Base-by-base conservation (phyloP, 192 early-diverging fungal species). In the Coemansia sp. region DNA sequence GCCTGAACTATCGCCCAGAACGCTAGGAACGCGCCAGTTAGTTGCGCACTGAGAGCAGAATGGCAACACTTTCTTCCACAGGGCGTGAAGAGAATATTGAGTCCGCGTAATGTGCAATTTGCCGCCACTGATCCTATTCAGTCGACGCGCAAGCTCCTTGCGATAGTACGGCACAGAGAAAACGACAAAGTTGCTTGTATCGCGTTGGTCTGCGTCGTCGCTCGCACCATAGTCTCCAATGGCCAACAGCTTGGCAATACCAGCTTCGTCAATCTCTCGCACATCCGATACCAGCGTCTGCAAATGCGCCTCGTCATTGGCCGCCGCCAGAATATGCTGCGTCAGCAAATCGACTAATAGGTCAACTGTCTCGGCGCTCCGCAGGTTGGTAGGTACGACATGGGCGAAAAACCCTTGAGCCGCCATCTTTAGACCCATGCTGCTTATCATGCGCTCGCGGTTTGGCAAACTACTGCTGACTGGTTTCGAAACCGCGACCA, bases 301-400 rank as follows among this genome's bases (percentile, higher is more conserved):
- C 55, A 82, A 50, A 13, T 73, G 67, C n/a, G 18, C 22, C 74
- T 82, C 79, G 50, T 73, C 52, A 39, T 35, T 52, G 15, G 79
- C 79, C 0, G 70, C 74, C 50, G 64, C 44, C 61, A 82, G 61
- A 74, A 71, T 73, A 50, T 75, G 63, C 61, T 82, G 79, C 18
- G 79, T 82, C 58, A 73, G 70, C 64, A 82, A 67, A 30, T 82
- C 79, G 13, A 82, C 68, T 38, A 82, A 65, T 41, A 82, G 55
- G 2, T 61, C 47, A 7, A 82, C 35, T 24, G 74, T 40, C 30
- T 69, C 62, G 16, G 7, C 40, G 27, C 58, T 61, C 32, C 71
- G 74, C 65, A 53, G 49, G 53, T 61, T 76, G 24, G 18, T 38
- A 3, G 79, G 74, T 16, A 76, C 79, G 35, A 82, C 59, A 34